Evolutionary conservation across 202 grass and related monocot genomes (phyloP), one percentile per base, ranked within the genome.

Genomic region (Saccharum hybrid): DNA sequence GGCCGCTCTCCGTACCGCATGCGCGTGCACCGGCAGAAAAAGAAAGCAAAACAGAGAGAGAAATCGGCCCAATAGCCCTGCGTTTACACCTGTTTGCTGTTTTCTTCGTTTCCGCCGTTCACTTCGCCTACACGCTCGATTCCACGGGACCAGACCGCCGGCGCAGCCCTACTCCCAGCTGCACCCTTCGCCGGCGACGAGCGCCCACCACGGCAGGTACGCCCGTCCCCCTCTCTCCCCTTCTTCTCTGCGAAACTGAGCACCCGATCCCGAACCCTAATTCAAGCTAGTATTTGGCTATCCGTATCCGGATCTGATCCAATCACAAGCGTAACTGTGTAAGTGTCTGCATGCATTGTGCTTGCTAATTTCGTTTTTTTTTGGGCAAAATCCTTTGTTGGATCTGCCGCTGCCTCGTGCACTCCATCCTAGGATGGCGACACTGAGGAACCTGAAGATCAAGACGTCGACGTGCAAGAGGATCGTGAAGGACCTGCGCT

Each of bases 401-500:
- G 56, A 4, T 60, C 56, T 0, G 21, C 56, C n/a, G 2, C n/a
- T 60, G 21, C 11, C 5, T 38, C 5, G 8, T 39, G 54, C 66
- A 64, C 66, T 52, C 60, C 3, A 5, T 14, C 16, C 18, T 23
- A 76, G 78, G 51, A 97, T 97, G 94, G 88, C 90, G 33, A 92
- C 83, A 10, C 18, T 94, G n/a, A 90, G 88, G 81, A 97, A 85
- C 72, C 84, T 97, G 19, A 97, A 97, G 84, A 97, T 97, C 73
- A 97, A 94, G 82, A 89, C 90, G 30, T 90, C 94, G 15, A 97
- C 91, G 34, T 92, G 90, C 90, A 97, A 89, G 81, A 87, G 94
- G 73, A 91, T 97, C 66, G 78, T 90, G 22, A 97, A 92, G 86
- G 92, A 97, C 88, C 83, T 92, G 60, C 90, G 63, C 37, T 94